A percentile compares a stretch with the other conserved stretches of the same genome.
Conservation (phyloP, 139 green algal genomes). For the Coccomyxa sp. region DNA sequence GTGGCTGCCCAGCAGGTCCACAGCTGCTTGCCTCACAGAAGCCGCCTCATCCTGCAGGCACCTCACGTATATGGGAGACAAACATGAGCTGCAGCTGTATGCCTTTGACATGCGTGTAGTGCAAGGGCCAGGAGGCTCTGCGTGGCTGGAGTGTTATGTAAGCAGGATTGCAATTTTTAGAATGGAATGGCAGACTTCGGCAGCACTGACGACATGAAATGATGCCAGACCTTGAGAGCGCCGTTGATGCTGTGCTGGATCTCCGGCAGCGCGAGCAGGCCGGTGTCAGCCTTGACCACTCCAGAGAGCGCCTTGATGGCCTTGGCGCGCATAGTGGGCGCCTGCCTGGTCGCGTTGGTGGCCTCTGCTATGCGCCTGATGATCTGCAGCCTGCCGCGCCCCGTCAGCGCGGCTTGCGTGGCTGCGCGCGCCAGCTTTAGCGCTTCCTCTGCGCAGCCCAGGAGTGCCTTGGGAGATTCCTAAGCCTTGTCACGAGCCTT, state of each 20-base stretch:
- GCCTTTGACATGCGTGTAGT: neutral
- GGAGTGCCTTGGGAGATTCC: too few relatives aligned
- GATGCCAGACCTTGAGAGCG: constrained; percentile 32
- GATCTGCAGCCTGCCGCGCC: constrained; percentile 21
- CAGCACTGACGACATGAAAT: neutral
- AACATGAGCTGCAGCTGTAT: neutral
- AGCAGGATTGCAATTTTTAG: too few relatives aligned
- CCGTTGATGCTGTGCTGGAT: constrained; percentile 53
- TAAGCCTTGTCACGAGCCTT: too few relatives aligned
- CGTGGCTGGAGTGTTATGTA: too few relatives aligned
- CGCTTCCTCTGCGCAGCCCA: constrained; percentile 24
- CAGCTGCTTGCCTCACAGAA: constrained; percentile 76
- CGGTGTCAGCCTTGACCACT: constrained; percentile 57
- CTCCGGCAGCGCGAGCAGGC: constrained; percentile 41
- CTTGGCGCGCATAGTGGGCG: constrained; percentile 13
- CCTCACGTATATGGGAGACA: neutral
- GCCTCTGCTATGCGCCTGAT: constrained; percentile 56
- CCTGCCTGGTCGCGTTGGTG: constrained; percentile 10
- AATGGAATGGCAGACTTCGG: too few relatives aligned
- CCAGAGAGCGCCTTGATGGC: constrained; percentile 58
- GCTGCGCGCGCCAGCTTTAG: constrained; percentile 21
- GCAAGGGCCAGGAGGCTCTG: too few relatives aligned
- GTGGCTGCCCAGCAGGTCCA: constrained; percentile 77
- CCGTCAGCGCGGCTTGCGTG: constrained; percentile 31
- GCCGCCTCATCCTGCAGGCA: constrained; percentile 78